Percentiles rank a stretch among this genome's conserved stretches.
These are phyloP conservation scores for Achlya hypogyna DNA, from an alignment of 352 stramenopile genomes.

Conservation along the genomic window DNA sequence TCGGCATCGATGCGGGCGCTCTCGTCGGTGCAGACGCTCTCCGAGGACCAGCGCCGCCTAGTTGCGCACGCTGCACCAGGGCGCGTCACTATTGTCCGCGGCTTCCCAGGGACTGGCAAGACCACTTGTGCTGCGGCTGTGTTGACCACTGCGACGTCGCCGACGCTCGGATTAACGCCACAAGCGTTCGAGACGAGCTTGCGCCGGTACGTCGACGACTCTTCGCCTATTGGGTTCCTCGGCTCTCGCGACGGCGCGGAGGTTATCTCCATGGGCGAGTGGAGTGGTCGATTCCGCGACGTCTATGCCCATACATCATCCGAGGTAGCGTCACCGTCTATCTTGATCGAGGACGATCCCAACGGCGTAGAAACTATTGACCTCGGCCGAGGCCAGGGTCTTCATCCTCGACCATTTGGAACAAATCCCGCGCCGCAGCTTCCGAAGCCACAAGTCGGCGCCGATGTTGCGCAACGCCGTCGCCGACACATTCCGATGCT, in stretches of 20 bases:
- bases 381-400: background rate
- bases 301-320: background rate
- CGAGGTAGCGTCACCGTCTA: background rate
- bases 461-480: conserved; percentile 43
- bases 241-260: background rate
- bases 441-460: conserved; percentile 20
- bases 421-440: background rate
- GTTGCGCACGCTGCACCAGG: background rate
- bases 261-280: background rate
- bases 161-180: background rate
- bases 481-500: conserved; percentile 56
- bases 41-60: background rate
- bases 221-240: background rate
- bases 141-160: background rate
- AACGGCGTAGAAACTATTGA: conserved; percentile 6
- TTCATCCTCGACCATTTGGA: conserved; percentile 10
- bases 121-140: background rate
- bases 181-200: background rate
- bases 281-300: background rate
- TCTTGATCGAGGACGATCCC: background rate
- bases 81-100: background rate
- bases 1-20: too few relatives aligned
- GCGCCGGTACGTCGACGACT: background rate
- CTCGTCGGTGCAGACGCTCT: background rate
- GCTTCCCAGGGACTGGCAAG: background rate